Evolutionary conservation across 805 yeast species (phyloP), one percentile per base, ranked within the genome.

Genomic region (Wickerhamomyces ciferrii): DNA sequence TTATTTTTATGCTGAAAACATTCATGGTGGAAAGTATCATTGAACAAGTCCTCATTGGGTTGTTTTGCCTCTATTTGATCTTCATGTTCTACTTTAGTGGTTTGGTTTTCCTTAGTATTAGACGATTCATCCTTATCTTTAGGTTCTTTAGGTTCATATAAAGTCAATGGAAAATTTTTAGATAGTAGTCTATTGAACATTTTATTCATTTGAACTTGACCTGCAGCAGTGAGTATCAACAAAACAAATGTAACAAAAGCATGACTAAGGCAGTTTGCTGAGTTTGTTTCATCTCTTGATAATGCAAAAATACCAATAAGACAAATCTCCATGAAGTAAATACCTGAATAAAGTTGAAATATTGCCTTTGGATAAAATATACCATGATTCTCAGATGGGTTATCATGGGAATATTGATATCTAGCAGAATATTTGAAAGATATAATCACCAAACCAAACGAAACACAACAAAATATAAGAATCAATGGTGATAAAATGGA

Each of bases 401-500:
- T 79, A 14, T 60, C 64, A 35, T 63, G 67, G 51, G 75, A 72
- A 59, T 75, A 83, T 42, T 83, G 77, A 53, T 76, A 80, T 50
- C 76, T 75, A 47, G 83, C 67, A 1, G 84, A 77, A 60, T 86
- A 86, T 62, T 86, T 87, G 70, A 78, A 85, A 6, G 92, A 85
- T 13, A 83, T 54, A 46, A 79, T 69, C 8, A 80, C 75, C 43
- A 87, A 56, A 0, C 72, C 58, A 54, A 87, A 81, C 1, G 87
- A 73, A 19, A 86, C 57, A 14, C 73, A 58, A 35, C 82, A 71
- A 53, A 85, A 79, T 0, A 86, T 63, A 10, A 86, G 69, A 13
- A 90, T 85, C 45, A 87, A 53, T 0, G 97, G 97, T 0, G 96
- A 82, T 8, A 91, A 78, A 5, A 89, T 76, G 5, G 89, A 78